Evolutionary conservation across 768 basidiomycete genomes (phyloP), one percentile per base, ranked within the genome.

Genomic region (Clavaria fumosa): DNA sequence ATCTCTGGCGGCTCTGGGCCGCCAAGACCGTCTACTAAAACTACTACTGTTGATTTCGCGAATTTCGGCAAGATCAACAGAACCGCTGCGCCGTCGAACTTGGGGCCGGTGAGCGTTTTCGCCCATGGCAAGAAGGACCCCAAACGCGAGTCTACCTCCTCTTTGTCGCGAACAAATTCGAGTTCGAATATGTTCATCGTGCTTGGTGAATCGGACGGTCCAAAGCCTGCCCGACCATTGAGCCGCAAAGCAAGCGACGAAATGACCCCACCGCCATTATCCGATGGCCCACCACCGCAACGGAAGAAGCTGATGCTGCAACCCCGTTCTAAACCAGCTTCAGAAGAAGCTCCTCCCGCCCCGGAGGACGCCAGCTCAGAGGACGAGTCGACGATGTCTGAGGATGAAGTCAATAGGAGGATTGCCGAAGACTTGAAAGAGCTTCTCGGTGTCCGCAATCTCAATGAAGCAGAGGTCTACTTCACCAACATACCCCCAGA

Each of bases 381-480:
- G 12, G 72, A 70, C 6, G 64, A 61, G 23, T 55, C 45, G 3
- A 61, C 64, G 37, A 77, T 89, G 70, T 63, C 71, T 0, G 77
- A 76, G 47, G 71, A 59, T 1, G 73, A 75, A 12, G 81, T 75
- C 24, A 65, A 69, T 57, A 72, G 72, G 54, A 83, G 79, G 66
- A 78, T 93, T 47, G 66, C 63, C 10, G 78, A 88, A 48, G 84
- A 91, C 47, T 60, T 63, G 39, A 86, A 84, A 58, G 88, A 96
- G 63, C 82, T 88, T 63, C 89, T 79, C 57, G 71, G 66, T 45
- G 74, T 85, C 47, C 79, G 84, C 46, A 81, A 78, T 50, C 54
- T 95, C 40, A 77, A 79, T 23, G 91, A 95, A 55, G 89, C 84
- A 9, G 86, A 86, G 47, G 70, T 70, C 18, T 91, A 90, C 63